Evolutionary conservation across 495 filamentous ascomycete genomes (phyloP).

Genomic region (Melanomma pulvis-pyrius): DNA sequence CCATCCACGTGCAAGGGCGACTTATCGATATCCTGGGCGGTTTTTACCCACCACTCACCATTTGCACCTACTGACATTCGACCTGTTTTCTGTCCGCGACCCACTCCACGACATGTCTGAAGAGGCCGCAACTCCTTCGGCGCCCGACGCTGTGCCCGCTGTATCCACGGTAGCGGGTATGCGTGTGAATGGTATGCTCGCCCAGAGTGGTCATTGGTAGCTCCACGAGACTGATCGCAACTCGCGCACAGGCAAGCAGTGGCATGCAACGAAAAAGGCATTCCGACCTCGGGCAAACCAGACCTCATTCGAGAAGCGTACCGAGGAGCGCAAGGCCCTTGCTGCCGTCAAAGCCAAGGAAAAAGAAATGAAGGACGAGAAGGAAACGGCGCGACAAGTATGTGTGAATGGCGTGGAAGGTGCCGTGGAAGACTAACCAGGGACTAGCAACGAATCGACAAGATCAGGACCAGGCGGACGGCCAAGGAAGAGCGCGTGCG

Average conservation of each 20-base stretch:
- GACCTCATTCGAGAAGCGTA: constrained; percentile 75
- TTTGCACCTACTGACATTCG: background rate
- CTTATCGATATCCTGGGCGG: constrained; percentile 2
- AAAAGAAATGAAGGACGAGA: constrained; percentile 94
- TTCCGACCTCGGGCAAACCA: constrained; percentile 81
- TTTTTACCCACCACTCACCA: constrained; percentile 1
- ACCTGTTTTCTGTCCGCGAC: background rate
- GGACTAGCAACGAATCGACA: constrained; percentile 67
- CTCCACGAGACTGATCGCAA: background rate
- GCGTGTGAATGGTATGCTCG: constrained; percentile 64
- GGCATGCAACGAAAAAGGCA: constrained; percentile 79
- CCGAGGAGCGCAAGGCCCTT: constrained; percentile 63
- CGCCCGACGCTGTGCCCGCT: constrained; percentile 1
- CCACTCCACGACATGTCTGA: constrained; percentile 23
- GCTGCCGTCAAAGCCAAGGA: constrained; percentile 83
- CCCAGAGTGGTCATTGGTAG: background rate
- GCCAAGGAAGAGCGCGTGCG: constrained; percentile 91
- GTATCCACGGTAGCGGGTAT: constrained; percentile 46
- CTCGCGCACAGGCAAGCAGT: constrained; percentile 80
- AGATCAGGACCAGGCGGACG: constrained; percentile 78
- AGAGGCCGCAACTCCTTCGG: background rate
- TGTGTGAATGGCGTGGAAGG: constrained; percentile 3
- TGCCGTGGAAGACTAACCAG: background rate
- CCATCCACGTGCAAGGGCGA: background rate
- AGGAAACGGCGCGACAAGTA: constrained; percentile 84